Percentiles rank a stretch among this genome's conserved stretches.
phyloP scores from a whole-genome alignment of 2,329 filamentous ascomycete genomes.

The Nannizzia gypsea region DNA sequence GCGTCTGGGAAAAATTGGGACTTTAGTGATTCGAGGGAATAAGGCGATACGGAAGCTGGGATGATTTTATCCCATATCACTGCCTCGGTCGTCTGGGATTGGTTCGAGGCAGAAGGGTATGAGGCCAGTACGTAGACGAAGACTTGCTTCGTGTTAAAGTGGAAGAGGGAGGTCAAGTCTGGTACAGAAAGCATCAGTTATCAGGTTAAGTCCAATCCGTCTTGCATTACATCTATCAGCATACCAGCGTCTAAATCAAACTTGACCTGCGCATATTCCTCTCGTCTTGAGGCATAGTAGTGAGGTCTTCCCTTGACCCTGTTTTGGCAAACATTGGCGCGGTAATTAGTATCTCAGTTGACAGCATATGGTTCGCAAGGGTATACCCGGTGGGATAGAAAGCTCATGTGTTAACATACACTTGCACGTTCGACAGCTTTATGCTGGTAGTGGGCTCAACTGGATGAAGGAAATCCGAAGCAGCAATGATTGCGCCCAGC shows the following conservation, averaged over 20 bases:
- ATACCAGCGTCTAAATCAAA: constrained; percentile 76
- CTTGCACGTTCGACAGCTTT: constrained; percentile 56
- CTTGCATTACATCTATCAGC: background rate
- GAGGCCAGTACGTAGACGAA: constrained; percentile 90
- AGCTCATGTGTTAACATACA: constrained; percentile 45
- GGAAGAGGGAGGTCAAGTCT: constrained; percentile 87
- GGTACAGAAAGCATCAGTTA: background rate
- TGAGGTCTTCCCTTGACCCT: constrained; percentile 86
- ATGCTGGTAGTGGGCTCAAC: constrained; percentile 43
- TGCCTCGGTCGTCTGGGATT: constrained; percentile 23
- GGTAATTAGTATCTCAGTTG: background rate
- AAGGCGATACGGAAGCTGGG: constrained; percentile 46
- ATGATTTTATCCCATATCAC: constrained; percentile 59
- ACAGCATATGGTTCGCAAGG: background rate
- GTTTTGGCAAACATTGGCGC: constrained; percentile 7
- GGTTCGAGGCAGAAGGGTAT: constrained; percentile 41
- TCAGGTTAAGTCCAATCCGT: background rate
- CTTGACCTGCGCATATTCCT: constrained; percentile 89
- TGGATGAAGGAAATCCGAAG: constrained; percentile 57
- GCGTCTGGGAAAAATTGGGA: constrained; percentile 26
- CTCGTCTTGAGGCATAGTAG: constrained; percentile 84
- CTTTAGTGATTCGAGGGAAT: constrained; percentile 29
- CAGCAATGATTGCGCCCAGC: constrained; percentile 66
- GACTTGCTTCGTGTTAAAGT: constrained; percentile 98
- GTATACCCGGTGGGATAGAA: background rate